These are phyloP conservation scores for Ettlia oleoabundans DNA, from an alignment of 139 green algal genomes.

Conservation along the genomic window DNA sequence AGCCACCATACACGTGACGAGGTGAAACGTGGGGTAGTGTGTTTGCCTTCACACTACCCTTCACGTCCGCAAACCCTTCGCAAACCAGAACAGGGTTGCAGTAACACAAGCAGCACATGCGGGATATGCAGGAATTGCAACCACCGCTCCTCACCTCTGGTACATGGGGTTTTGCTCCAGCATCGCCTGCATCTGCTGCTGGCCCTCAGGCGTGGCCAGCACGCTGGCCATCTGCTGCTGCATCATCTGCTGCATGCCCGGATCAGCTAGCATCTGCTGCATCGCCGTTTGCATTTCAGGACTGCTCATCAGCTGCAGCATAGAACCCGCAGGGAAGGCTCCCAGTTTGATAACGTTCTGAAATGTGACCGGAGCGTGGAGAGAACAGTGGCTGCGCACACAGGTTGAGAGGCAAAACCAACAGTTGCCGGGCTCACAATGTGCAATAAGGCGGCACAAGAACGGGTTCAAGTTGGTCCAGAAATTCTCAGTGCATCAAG, in stretches of 20 bases:
- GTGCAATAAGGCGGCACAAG: background rate
- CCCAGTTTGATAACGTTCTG: too few species aligned
- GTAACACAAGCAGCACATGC: too few species aligned
- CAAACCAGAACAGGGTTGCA: too few species aligned
- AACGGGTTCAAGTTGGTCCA: background rate
- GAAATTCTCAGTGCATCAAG: background rate
- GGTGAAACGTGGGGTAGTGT: too few species aligned
- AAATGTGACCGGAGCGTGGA: too few species aligned
- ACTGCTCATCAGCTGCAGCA: conserved; percentile 13
- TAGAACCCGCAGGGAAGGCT: background rate
- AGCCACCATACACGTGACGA: too few species aligned
- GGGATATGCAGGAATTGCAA: too few species aligned
- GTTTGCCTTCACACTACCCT: too few species aligned
- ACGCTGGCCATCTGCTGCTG: conserved; percentile 52
- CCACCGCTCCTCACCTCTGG: conserved; percentile 21
- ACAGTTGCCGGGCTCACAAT: too few species aligned
- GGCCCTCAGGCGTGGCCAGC: conserved; percentile 64
- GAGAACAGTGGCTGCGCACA: background rate
- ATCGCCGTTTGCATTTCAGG: conserved; percentile 59
- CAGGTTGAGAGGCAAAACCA: background rate
- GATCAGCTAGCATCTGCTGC: conserved; percentile 77
- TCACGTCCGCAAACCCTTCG: too few species aligned
- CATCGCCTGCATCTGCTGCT: conserved; percentile 59
- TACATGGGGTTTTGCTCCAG: conserved; percentile 67
- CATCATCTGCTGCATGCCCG: conserved; percentile 39